Evolutionary conservation across 148 eudicot species (phyloP).

Genomic region (Rhododendron williamsianum): DNA sequence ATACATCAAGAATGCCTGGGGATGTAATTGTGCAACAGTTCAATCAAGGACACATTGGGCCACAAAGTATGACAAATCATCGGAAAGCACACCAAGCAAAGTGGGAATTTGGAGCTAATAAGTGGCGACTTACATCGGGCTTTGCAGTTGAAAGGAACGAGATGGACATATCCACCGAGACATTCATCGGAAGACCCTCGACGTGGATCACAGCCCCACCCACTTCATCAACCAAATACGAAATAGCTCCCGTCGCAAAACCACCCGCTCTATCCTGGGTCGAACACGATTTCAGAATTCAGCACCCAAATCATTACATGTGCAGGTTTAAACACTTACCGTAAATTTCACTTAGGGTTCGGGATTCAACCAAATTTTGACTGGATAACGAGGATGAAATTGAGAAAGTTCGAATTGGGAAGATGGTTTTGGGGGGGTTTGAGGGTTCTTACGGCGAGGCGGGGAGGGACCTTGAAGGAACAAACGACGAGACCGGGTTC

Average conservation of each 20-base stretch:
- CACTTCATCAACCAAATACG: conserved; percentile 65
- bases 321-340: background rate
- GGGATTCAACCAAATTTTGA: background rate
- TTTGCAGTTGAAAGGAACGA: conserved; percentile 62
- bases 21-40: background rate
- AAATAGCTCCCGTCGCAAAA: conserved; percentile 66
- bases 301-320: background rate
- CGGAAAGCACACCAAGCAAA: background rate
- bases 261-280: conserved; percentile 53
- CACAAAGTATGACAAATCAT: background rate
- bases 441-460: conserved; percentile 40
- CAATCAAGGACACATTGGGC: background rate
- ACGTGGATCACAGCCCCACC: conserved; percentile 58
- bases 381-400: background rate
- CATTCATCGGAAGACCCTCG: conserved; percentile 59
- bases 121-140: conserved; percentile 38
- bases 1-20: background rate
- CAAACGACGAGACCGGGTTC: conserved; percentile 49
- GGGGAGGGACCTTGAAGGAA: conserved; percentile 65
- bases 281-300: background rate
- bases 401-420: background rate
- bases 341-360: background rate
- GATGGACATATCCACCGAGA: conserved; percentile 75
- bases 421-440: background rate
- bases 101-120: background rate